These are phyloP conservation scores for Conoideocrella luteorostrata DNA, from an alignment of 2,329 filamentous ascomycete genomes.

Conservation along the genomic window DNA sequence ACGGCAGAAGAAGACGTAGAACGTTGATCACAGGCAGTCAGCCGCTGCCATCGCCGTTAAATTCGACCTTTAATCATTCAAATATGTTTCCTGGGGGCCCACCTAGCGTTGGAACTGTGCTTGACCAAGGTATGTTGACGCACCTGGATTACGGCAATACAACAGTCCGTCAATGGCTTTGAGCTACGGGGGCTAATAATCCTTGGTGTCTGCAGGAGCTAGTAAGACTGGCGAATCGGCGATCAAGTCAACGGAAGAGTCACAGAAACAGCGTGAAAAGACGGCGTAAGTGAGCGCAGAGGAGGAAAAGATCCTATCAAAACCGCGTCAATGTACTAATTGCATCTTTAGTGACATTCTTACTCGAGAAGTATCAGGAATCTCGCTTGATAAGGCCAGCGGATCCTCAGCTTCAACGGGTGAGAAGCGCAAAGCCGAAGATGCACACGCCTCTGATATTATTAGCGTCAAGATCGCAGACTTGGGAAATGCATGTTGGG, in stretches of 20 bases:
- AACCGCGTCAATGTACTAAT: constrained; percentile 8
- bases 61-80: constrained; percentile 77
- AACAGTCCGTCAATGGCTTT: too few relatives aligned
- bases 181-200: not conserved
- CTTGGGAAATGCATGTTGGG: constrained; percentile 97
- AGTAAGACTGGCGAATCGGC: constrained; percentile 36
- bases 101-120: constrained; percentile 74
- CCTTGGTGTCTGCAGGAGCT: constrained; percentile 18
- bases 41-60: constrained; percentile 88
- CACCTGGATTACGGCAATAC: too few relatives aligned
- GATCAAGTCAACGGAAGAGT: constrained; percentile 51
- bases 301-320: not conserved
- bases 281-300: constrained; percentile 77
- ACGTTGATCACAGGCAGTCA: constrained; percentile 97
- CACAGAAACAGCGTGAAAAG: constrained; percentile 82
- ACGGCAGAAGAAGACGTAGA: constrained; percentile 79
- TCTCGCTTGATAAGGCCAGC: constrained; percentile 74
- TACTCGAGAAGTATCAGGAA: constrained; percentile 88
- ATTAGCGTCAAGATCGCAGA: constrained; percentile 99
- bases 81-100: constrained; percentile 63
- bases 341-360: constrained; percentile 63
- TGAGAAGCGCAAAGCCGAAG: constrained; percentile 58
- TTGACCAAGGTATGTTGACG: constrained; percentile 63
- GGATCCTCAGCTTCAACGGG: constrained; percentile 44
- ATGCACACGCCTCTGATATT: constrained; percentile 56